Conservation (phyloP, 768 basidiomycete species). For the Collybia sordida region DNA sequence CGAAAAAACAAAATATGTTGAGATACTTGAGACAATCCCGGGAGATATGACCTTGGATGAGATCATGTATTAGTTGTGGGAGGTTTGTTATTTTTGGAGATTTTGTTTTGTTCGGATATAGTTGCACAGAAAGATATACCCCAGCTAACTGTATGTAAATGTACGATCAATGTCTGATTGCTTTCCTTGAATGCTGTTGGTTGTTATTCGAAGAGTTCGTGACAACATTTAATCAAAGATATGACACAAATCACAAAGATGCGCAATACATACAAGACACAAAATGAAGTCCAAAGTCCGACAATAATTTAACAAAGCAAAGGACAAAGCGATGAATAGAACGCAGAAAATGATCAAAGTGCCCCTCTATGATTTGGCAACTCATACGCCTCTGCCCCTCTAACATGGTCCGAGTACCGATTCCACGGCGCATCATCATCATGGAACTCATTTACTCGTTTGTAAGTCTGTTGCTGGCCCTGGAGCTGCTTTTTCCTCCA, state of each 20-base stretch:
- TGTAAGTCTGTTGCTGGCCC: conserved; percentile 9
- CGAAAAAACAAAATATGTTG: conserved; percentile 13
- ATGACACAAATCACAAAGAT: no score
- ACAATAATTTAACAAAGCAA: neutral
- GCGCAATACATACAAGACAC: no score
- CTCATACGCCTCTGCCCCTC: conserved; percentile 8
- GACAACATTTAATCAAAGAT: no score
- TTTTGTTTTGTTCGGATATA: no score
- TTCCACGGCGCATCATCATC: conserved; percentile 11
- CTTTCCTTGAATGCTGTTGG: no score
- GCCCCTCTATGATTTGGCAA: conserved; percentile 12
- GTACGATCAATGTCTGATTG: no score
- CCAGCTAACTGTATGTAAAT: no score
- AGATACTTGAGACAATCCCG: conserved; percentile 30
- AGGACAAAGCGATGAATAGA: neutral
- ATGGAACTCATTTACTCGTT: conserved; percentile 15
- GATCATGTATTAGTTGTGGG: conserved; percentile 9
- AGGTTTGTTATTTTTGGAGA: conserved; percentile 1
- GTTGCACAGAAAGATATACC: no score
- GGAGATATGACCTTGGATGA: conserved; percentile 56
- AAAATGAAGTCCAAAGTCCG: neutral
- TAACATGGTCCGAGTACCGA: conserved; percentile 12
- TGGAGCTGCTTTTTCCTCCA: conserved; percentile 27
- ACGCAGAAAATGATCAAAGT: neutral
- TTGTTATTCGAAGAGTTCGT: no score